Evolutionary conservation across 176 grass and related monocot species (phyloP), one percentile per base, ranked within the genome.

Genomic region (Typha latifolia): DNA sequence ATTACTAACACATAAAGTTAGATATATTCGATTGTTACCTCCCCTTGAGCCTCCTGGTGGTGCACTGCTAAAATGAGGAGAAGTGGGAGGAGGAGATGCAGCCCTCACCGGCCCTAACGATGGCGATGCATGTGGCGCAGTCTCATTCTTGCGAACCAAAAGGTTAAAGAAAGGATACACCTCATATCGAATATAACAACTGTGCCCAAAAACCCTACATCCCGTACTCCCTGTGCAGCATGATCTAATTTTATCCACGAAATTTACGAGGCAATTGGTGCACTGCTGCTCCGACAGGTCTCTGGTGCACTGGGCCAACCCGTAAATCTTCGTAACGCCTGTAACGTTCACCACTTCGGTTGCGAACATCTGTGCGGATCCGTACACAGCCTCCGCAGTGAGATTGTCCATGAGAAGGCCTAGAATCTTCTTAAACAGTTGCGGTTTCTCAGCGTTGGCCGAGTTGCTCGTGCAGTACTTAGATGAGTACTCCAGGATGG

Each of bases 221-320:
- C 77, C 66, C 34, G 61, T 0, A 56, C 48, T 78, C n/a, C 56
- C 29, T 0, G 26, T 9, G 72, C 84, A 87, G 52, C 0, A 64
- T 0, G 0, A 14, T 0, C 49, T 66, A 32, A 93, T 82, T 0
- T 0, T 0, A 0, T 1, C 4, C 13, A 80, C 47, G 5, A 52
- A 6, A 8, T 0, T 2, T 48, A 0, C 0, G 32, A 94, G 82
- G 62, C 90, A 94, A 0, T 0, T 0, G 72, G 82, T 18, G 77
- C 84, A 92, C 1, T 66, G 72, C 6, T 74, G 72, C 1, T 3
- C 15, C 0, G 16, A 22, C 20, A 92, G 51, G 73, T 94, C 82
- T 48, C 73, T 74, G 11, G 76, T 85, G 79, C 89, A 92, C 78
- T 85, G 72, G 3, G 3, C 78, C 71, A 85, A 59, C 56, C 79